Base-by-base conservation (phyloP, 2,329 filamentous ascomycete species). In the Coniochaeta ligniaria region DNA sequence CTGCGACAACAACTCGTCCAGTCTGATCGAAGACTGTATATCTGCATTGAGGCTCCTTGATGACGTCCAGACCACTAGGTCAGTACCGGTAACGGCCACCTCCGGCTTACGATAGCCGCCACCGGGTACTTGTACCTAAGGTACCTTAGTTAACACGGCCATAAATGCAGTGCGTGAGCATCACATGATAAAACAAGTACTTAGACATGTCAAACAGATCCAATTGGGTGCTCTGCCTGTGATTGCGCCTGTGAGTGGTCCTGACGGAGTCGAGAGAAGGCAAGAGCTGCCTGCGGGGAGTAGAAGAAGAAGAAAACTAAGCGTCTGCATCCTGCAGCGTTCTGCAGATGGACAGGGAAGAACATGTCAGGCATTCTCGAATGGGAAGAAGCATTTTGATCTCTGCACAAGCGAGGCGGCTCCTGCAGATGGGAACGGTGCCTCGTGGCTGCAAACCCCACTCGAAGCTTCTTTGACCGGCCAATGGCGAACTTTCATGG, bases 381-480 rank as follows among this genome's bases (percentile, higher is more conserved):
- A 56, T 52, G 31, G 38, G 33, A 36, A 38, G 31, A 38, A 36
- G 54, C 54, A 38, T 17, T 52, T 26, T 17, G 26, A 17, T 17
- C 26, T 52, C 47, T 52, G 47, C 47, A 52, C 47, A 52, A 52
- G 47, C 47, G 33, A 56, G 33, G 54, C 54, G 54, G 54, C 54
- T 56, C 22, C 54, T 56, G 54, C 54, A 56, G 54, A 56, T 33
- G 54, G 50, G 33, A 56, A 38, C 54, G 33, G 54, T 56, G 54
- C 54, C 54, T 56, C 54, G 54, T 56, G 54, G 54, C 24, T 38
- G 17, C 31, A 36, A 36, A 56, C 54, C 54, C 54, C 54, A 56
- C 54, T 56, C 35, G 17, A 35, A 35, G 31, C 54, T 36, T 36
- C 54, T 28, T 38, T 56, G 31, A 3, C 47, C 6, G 24, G 47